phyloP scores from a whole-genome alignment of 345 rosid genomes.

The Murraya koenigii region DNA sequence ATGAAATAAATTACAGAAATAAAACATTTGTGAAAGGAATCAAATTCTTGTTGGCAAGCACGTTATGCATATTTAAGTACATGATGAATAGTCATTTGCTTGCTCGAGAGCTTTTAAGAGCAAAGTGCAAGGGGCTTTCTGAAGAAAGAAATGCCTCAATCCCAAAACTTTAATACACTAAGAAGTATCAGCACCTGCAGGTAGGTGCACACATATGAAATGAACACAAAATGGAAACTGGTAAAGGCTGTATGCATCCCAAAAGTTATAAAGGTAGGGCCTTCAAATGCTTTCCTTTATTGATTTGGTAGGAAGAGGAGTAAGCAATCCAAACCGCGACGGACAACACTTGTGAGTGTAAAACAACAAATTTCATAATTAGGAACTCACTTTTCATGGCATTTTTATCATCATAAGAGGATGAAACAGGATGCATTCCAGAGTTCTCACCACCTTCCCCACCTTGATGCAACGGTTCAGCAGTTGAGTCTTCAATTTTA shows the following conservation, averaged over 20 bases:
- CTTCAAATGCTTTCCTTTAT: conserved; percentile 1
- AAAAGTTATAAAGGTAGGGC: not conserved
- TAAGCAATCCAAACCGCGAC: not conserved
- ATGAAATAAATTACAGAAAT: conserved; percentile 17
- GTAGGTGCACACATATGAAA: not conserved
- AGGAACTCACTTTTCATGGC: conserved; percentile 50
- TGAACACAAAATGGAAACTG: not conserved
- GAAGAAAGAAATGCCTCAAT: not conserved
- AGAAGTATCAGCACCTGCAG: not conserved
- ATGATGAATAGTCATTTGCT: not conserved
- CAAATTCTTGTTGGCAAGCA: not conserved
- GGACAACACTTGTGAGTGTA: not conserved
- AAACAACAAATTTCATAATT: not conserved
- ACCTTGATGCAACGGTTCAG: conserved; percentile 54
- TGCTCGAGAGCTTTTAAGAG: not conserved
- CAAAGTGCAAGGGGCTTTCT: not conserved
- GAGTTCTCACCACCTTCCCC: conserved; percentile 56
- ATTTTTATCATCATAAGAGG: conserved; percentile 66
- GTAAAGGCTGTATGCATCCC: not conserved
- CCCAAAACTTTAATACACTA: not conserved
- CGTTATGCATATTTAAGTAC: not conserved
- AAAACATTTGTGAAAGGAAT: not conserved
- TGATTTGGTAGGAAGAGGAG: not conserved
- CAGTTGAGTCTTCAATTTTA: conserved; percentile 42
- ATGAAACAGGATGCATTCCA: conserved; percentile 52